Base-by-base conservation (phyloP, 768 basidiomycete genomes). In the Auricularia auricula-judae region DNA sequence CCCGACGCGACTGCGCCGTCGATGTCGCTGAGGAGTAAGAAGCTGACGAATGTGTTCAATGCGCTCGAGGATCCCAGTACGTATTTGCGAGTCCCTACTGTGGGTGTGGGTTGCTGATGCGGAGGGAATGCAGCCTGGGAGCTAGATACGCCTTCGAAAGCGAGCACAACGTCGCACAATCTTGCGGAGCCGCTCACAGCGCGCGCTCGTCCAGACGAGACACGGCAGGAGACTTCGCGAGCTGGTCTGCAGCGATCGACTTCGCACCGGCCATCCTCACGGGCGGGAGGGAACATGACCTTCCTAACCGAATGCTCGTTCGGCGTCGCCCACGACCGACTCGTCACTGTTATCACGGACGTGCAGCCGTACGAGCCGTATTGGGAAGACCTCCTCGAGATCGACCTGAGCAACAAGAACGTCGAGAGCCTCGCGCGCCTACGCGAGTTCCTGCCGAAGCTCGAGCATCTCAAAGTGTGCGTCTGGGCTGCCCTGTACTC, bases 221-320 rank as follows among this genome's bases (percentile, higher is more conserved):
- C 29, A 29, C 29, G 29, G 16, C 58, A 62, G 16, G 33, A 58
- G 18, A 56, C 23, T n/a, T 43, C 65, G 33, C 56, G 23, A 5
- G 5, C 11, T 5, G 47, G 47, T 4, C 47, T 51, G 18, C 47
- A 51, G 47, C 47, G 47, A 2, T 51, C 47, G 3, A 51, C 18
- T 4, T 51, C 47, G 18, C 18, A 18, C 18, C 47, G 47, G 47
- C 47, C 47, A 76, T 75, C 68, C 76, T 73, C 44, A 69, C 70
- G 44, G 75, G 75, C 62, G 29, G 69, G 65, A 51, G 68, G 63
- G 14, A 79, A 88, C 67, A 82, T 79, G 8, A 89, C 88, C 0
- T 96, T 88, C 77, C 79, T 98, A 67, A 98, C 96, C 11, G 95
- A 98, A 72, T 98, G 95, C 72, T 98, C 95, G 51, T 99, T 99